Conservation (phyloP, 2,329 filamentous ascomycete genomes). For the Aureobasidium sp. region DNA sequence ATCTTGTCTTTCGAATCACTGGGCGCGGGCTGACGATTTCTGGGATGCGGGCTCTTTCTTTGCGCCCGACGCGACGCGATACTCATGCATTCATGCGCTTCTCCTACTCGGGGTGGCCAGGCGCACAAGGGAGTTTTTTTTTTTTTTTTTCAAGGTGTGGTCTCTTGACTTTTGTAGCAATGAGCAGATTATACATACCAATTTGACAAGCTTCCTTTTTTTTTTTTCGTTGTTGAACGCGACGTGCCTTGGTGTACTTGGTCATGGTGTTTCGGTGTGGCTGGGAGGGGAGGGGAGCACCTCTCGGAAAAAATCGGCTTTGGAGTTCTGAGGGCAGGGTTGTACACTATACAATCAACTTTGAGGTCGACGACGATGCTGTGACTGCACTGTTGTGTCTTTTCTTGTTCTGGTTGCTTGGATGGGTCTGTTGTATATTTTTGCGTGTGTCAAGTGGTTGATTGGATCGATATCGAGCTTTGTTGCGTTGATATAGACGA, state of each 20-base stretch:
- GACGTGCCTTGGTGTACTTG: not conserved
- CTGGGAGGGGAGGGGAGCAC: not conserved
- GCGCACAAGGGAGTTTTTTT: not conserved
- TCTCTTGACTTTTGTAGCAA: not conserved
- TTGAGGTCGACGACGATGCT: not conserved
- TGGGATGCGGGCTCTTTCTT: not conserved
- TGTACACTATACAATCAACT: not conserved
- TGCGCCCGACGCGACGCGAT: not conserved
- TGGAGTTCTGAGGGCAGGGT: not conserved
- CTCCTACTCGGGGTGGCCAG: not conserved
- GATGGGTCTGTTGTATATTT: not conserved
- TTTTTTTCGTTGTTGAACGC: not conserved
- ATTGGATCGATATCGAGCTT: not conserved
- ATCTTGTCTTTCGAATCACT: not conserved
- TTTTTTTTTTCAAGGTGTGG: too few relatives aligned
- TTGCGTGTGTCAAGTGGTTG: rapidly evolving
- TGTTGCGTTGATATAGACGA: not conserved
- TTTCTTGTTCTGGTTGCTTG: not conserved
- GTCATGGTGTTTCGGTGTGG: not conserved
- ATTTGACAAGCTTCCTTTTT: not conserved
- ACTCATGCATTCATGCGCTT: conserved; percentile 1
- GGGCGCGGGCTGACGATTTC: not conserved
- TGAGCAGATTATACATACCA: not conserved
- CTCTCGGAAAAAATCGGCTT: not conserved
- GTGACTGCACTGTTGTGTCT: not conserved